A percentile compares a stretch with the other conserved stretches of the same genome.
Evolutionary conservation across 2,329 filamentous ascomycete species (phyloP).

Genomic region (Cladophialophora exuberans): DNA sequence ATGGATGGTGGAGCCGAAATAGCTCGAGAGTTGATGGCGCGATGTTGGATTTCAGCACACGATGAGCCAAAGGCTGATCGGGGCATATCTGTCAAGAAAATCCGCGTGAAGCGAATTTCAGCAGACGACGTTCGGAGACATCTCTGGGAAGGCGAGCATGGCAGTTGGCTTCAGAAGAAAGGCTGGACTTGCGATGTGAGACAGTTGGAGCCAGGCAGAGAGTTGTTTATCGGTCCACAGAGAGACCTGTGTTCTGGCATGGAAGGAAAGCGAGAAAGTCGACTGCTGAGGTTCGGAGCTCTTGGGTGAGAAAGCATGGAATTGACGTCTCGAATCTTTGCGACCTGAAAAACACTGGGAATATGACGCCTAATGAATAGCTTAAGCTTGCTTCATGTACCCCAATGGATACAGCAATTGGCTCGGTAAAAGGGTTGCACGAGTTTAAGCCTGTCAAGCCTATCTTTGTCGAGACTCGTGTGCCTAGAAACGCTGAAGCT

Average conservation of each 20-base stretch:
- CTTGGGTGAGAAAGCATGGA: slow-evolving; percentile 1
- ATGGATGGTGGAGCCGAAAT: slow-evolving; percentile 54
- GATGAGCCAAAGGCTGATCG: slow-evolving; percentile 56
- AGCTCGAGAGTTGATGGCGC: slow-evolving; percentile 51
- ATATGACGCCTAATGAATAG: too few species aligned
- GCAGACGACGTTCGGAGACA: slow-evolving; percentile 42
- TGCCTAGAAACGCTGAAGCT: too few species aligned
- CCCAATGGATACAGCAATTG: too few species aligned
- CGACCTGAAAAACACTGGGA: too few species aligned
- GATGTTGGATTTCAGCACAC: slow-evolving; percentile 59
- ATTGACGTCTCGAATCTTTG: not conserved
- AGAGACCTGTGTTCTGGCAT: slow-evolving; percentile 23
- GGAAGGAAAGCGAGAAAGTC: slow-evolving; percentile 21
- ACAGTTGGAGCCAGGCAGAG: slow-evolving; percentile 27
- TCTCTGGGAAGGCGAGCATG: slow-evolving; percentile 36
- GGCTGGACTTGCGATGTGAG: slow-evolving; percentile 33
- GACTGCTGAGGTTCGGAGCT: slow-evolving; percentile 17
- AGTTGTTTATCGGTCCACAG: slow-evolving; percentile 23
- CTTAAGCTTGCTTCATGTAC: too few species aligned
- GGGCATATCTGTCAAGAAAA: slow-evolving; percentile 50
- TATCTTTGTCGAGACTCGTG: too few species aligned
- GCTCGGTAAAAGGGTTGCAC: too few species aligned
- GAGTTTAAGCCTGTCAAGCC: too few species aligned
- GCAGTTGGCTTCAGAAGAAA: slow-evolving; percentile 24
- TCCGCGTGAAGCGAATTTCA: slow-evolving; percentile 43